Conservation (phyloP, 441 rosid genomes). For the Populus tomentosa region DNA sequence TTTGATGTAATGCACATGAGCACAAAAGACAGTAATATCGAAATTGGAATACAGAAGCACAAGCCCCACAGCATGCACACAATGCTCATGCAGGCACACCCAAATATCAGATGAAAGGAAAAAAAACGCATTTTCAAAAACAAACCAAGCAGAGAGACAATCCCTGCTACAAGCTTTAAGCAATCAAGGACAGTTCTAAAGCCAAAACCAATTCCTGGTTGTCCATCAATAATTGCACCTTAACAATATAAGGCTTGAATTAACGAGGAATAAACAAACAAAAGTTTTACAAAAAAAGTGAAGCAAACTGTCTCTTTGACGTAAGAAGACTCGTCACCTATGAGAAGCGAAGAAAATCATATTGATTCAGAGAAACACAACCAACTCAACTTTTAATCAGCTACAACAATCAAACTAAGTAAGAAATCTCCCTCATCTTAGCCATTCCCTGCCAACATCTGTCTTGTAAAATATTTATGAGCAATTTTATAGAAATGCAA, state of each 20-base stretch:
- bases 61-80: too few relatives aligned
- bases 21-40: too few relatives aligned
- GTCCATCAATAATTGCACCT: background rate
- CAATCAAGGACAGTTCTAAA: background rate
- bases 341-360: background rate
- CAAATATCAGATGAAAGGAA: too few relatives aligned
- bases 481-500: too few relatives aligned
- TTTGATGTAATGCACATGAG: too few relatives aligned
- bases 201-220: background rate
- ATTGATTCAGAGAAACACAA: background rate
- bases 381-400: too few relatives aligned
- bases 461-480: background rate
- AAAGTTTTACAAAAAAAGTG: background rate
- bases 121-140: too few relatives aligned
- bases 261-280: background rate
- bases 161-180: background rate
- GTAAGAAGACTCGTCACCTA: background rate
- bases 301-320: background rate
- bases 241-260: background rate
- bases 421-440: background rate
- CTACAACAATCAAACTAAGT: background rate
- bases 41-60: too few relatives aligned
- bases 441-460: background rate
- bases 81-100: too few relatives aligned
- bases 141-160: background rate